Evolutionary conservation across 345 rosid species (phyloP), one percentile per base, ranked within the genome.

Genomic region (Psidium guajava): DNA sequence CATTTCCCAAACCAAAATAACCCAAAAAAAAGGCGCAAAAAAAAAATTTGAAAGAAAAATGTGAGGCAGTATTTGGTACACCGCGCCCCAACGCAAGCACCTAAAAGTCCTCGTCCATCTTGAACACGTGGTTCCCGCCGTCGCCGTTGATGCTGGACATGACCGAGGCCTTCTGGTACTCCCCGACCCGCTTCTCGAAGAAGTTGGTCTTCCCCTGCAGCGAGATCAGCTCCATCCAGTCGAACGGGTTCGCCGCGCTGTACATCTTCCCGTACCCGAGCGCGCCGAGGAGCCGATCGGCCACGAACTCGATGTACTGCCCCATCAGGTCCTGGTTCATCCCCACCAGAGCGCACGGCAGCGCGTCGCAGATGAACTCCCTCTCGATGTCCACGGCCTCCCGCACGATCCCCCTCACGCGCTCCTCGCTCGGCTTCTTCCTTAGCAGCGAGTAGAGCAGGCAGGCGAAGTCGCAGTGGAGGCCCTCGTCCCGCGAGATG

Each of bases 401-500:
- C n/a, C 87, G 87, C 3, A 97, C 93, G 28, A 97, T 91, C 14
- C 90, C 93, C 88, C 86, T 90, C 87, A 96, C 98, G 5, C 94
- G 91, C 88, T 94, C 96, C 87, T 96, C 98, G 22, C 95, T 88
- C 3, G 92, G 88, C 89, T 92, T 94, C 5, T 83, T 90, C 83
- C 89, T 88, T 56, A 97, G 47, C 27, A 97, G 84, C 0, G 89
- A 77, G 86, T 97, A 97, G 18, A 95, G 81, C 53, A 97, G 84
- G 32, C 99, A 97, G 1, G 99, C 99, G 84, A 98, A 98, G 86
- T 98, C 98, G 82, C 97, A 96, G 88, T 96, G 99, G 13, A 98
- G 85, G 9, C 99, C 99, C 87, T 97, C 99, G 83, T 98, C 99
- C 40, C 99, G 92, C 1, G 99, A 98, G 86, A 96, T 94, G 36